Conservation (phyloP, 768 basidiomycete genomes). For the Punctularia strigosozonata region DNA sequence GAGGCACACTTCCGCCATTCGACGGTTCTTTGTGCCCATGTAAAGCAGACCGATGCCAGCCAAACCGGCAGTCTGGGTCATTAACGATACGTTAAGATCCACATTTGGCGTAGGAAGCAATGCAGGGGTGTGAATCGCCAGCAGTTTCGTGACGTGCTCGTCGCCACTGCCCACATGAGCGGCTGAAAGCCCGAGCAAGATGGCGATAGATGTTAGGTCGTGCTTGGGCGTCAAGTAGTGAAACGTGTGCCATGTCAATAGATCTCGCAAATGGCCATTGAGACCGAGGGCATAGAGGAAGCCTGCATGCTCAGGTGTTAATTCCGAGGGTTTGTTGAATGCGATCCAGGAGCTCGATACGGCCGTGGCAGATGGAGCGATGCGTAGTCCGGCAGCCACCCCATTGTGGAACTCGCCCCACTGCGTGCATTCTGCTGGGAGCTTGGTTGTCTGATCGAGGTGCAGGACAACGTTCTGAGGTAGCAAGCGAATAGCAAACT, state of each 20-base stretch:
- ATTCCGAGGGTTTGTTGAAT: conserved; percentile 86
- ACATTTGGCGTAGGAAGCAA: conserved; percentile 78
- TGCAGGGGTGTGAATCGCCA: conserved; percentile 90
- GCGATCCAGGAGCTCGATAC: conserved; percentile 94
- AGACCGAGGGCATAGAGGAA: conserved; percentile 89
- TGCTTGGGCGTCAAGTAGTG: conserved; percentile 93
- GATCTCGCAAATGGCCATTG: conserved; percentile 78
- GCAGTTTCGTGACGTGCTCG: conserved; percentile 77
- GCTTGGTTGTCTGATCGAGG: conserved; percentile 64
- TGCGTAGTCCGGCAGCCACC: conserved; percentile 81
- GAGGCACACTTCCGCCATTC: conserved; percentile 89
- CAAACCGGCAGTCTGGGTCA: conserved; percentile 84
- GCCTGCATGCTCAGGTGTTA: conserved; percentile 93
- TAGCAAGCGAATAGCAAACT: conserved; percentile 62
- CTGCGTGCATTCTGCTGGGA: conserved; percentile 54
- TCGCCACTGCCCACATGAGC: conserved; percentile 82
- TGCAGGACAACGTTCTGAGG: conserved; percentile 55
- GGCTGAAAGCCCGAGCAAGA: conserved; percentile 87
- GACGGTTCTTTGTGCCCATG: conserved; percentile 74
- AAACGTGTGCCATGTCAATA: conserved; percentile 94
- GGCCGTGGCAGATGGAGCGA: conserved; percentile 59
- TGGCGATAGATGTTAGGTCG: conserved; percentile 87
- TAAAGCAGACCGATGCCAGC: conserved; percentile 84
- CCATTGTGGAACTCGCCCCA: conserved; percentile 99
- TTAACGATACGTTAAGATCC: conserved; percentile 81